Evolutionary conservation across 2,329 filamentous ascomycete genomes (phyloP).

Genomic region (Colletotrichum sp.): DNA sequence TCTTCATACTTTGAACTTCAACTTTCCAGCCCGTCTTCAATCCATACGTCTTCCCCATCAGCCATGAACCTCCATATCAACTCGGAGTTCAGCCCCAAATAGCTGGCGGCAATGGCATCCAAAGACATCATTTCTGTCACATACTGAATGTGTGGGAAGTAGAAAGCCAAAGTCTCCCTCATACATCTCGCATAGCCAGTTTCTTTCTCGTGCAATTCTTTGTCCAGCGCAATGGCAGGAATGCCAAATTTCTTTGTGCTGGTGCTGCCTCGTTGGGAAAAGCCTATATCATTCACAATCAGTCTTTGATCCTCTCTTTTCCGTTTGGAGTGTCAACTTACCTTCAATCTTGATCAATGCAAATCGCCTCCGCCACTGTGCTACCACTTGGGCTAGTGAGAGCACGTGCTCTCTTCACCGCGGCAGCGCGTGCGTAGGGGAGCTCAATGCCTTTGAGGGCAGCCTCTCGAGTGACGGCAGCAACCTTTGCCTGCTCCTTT

Average conservation of each 20-base stretch:
- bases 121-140: not conserved
- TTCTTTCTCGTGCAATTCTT: not conserved
- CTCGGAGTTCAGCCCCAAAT: not conserved
- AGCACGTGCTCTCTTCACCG: not conserved
- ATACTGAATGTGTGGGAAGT: not conserved
- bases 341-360: not conserved
- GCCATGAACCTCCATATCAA: not conserved
- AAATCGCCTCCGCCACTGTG: not conserved
- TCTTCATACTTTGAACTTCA: not conserved
- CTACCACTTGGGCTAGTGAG: not conserved
- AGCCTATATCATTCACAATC: not conserved
- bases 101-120: not conserved
- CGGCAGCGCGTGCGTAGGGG: not conserved
- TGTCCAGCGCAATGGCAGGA: not conserved
- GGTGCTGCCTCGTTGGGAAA: not conserved
- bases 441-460: not conserved
- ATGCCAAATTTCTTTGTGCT: not conserved
- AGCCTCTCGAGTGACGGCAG: not conserved
- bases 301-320: not conserved
- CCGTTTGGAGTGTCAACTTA: not conserved
- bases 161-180: not conserved
- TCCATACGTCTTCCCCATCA: not conserved
- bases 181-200: not conserved
- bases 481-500: not conserved
- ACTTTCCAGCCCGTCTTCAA: not conserved